Conservation (phyloP, 495 filamentous ascomycete species). For the Aspergillus bridgeri region DNA sequence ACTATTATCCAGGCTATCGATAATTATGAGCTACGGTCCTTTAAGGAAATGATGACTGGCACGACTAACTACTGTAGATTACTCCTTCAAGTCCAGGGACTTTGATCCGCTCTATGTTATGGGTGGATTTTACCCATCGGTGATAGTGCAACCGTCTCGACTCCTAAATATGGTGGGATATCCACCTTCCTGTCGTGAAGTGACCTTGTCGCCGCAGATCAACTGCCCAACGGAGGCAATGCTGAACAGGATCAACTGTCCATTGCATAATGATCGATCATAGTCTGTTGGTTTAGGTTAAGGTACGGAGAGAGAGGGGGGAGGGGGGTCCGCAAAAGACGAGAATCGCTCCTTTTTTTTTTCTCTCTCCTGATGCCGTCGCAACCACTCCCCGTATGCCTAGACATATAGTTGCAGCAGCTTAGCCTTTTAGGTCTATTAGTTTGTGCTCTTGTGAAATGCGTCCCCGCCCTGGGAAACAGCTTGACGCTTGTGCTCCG, state of each 20-base stretch:
- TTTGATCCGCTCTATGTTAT: no score
- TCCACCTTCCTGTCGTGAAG: not conserved
- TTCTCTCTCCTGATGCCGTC: not conserved
- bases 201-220: constrained; percentile 12
- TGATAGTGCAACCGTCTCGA: not conserved
- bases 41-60: not conserved
- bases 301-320: constrained; percentile 5
- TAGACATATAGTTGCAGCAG: not conserved
- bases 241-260: constrained; percentile 12
- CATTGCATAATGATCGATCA: constrained; percentile 19
- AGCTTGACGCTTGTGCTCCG: no score
- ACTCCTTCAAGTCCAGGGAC: no score
- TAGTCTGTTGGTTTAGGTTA: constrained; percentile 18
- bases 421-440: not conserved
- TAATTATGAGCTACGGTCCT: not conserved
- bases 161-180: not conserved
- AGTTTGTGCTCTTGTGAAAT: not conserved
- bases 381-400: not conserved
- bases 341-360: not conserved
- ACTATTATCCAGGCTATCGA: not conserved
- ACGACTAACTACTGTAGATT: not conserved
- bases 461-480: not conserved
- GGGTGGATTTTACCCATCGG: not conserved
- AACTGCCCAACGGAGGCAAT: constrained; percentile 17
- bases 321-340: not conserved